Evolutionary conservation across 176 grass and related monocot genomes (phyloP).

Genomic region (Zea mays): DNA sequence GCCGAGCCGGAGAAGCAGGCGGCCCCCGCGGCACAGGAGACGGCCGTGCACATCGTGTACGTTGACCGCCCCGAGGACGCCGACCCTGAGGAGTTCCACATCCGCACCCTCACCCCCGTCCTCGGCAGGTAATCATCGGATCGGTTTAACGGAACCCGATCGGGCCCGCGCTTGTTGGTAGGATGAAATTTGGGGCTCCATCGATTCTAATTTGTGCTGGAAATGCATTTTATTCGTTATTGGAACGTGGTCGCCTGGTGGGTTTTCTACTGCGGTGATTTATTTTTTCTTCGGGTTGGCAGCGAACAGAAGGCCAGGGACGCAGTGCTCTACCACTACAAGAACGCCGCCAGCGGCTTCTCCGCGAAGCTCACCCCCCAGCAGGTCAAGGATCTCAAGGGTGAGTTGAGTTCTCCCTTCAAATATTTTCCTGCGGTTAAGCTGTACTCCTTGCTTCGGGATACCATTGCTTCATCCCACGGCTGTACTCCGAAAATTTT

Average conservation of each 20-base stretch:
- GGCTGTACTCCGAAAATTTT: background rate
- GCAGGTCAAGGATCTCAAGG: conserved; percentile 78
- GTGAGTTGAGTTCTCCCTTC: conserved; percentile 66
- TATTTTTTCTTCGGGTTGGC: conserved; percentile 1
- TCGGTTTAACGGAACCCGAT: background rate
- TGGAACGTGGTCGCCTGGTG: too few relatives aligned
- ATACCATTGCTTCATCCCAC: background rate
- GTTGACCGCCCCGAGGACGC: conserved; percentile 60
- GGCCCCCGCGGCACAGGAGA: conserved; percentile 36
- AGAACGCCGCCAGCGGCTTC: conserved; percentile 80
- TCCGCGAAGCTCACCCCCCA: conserved; percentile 70
- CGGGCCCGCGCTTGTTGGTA: background rate
- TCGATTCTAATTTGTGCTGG: background rate
- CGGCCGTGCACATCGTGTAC: conserved; percentile 80
- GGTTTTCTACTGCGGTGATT: conserved; percentile 28
- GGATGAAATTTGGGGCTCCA: background rate
- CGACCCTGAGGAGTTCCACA: conserved; percentile 86
- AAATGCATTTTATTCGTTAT: background rate
- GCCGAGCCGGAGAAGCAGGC: conserved; percentile 42
- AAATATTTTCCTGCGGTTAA: background rate
- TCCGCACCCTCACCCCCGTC: conserved; percentile 67
- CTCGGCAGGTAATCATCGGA: conserved; percentile 57
- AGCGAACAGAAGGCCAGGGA: conserved; percentile 76
- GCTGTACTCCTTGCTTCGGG: background rate
- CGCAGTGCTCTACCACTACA: conserved; percentile 87